These are phyloP conservation scores for Nemania bipapillata DNA, from an alignment of 2,329 filamentous ascomycete genomes.

Conservation along the genomic window DNA sequence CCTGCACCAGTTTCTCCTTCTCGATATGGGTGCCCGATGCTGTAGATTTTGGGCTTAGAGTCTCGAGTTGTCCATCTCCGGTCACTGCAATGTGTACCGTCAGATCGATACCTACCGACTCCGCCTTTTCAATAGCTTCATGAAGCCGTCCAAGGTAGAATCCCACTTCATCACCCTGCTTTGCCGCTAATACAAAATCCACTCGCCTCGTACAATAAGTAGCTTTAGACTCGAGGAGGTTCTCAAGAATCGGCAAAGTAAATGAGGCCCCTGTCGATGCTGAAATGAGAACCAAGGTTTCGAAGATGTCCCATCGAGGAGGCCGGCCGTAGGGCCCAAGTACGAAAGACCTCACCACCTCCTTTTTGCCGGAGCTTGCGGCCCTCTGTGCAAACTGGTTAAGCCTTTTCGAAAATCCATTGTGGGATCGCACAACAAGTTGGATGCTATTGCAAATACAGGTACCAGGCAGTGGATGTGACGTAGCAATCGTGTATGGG, in stretches of 20 bases:
- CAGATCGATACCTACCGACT: constrained; percentile 60
- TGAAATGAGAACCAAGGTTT: constrained; percentile 69
- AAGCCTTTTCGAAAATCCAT: constrained; percentile 67
- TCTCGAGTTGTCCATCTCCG: constrained; percentile 48
- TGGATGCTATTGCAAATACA: constrained; percentile 70
- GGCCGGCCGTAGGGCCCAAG: constrained; percentile 67
- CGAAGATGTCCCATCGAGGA: constrained; percentile 67
- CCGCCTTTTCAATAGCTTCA: constrained; percentile 57
- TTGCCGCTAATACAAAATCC: constrained; percentile 64
- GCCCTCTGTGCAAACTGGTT: constrained; percentile 59
- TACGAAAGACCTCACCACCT: constrained; percentile 60
- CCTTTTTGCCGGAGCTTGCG: constrained; percentile 47
- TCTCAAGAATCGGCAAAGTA: constrained; percentile 68
- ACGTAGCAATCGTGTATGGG: constrained; percentile 70
- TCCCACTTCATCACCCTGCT: constrained; percentile 63
- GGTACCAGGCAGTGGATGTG: constrained; percentile 61
- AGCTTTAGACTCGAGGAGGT: constrained; percentile 57
- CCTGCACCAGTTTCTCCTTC: constrained; percentile 37
- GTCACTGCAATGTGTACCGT: constrained; percentile 67
- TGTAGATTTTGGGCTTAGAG: constrained; percentile 32
- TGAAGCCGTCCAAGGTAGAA: constrained; percentile 65
- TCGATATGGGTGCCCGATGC: constrained; percentile 41
- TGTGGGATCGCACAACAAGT: constrained; percentile 66
- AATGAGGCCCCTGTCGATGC: constrained; percentile 73
- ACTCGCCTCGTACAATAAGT: constrained; percentile 63